A percentile compares a stretch with the other conserved stretches of the same genome.
These are phyloP conservation scores for Rhodamnia rubescens DNA, from an alignment of 345 rosid species.

Conservation along the genomic window DNA sequence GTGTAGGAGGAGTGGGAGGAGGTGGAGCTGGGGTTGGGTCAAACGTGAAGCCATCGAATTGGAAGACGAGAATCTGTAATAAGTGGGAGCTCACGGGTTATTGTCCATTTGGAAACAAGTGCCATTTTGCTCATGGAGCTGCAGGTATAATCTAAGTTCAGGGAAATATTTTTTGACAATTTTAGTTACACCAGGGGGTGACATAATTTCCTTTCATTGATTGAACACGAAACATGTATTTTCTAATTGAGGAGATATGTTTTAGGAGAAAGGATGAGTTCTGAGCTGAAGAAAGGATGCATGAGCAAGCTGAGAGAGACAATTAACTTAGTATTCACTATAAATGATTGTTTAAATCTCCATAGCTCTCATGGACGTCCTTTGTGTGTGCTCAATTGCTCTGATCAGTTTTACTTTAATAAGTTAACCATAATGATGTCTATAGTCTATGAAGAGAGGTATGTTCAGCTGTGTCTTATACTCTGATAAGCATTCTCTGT, in stretches of 20 bases:
- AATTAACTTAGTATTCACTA: not conserved
- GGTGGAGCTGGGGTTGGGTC: conserved; percentile 15
- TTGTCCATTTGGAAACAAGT: conserved; percentile 91
- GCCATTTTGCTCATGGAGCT: conserved; percentile 94
- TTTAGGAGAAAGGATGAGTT: not conserved
- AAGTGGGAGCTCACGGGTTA: conserved; percentile 97
- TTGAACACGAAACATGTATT: not conserved
- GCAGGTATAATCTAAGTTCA: conserved; percentile 35
- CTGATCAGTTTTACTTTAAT: not conserved
- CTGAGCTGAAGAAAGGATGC: not conserved
- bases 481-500: not conserved
- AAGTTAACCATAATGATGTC: not conserved
- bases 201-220: not conserved
- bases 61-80: conserved; percentile 96
- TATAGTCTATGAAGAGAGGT: not conserved
- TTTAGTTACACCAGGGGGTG: not conserved
- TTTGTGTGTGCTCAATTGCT: not conserved
- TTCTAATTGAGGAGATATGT: not conserved
- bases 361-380: not conserved
- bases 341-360: not conserved
- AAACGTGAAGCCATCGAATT: conserved; percentile 75
- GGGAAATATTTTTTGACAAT: not conserved
- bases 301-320: not conserved
- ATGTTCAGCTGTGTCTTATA: not conserved
- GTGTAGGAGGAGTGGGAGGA: conserved; percentile 16